Conservation (phyloP, 2,329 filamentous ascomycete species). For the Pyrenochaeta sp. region DNA sequence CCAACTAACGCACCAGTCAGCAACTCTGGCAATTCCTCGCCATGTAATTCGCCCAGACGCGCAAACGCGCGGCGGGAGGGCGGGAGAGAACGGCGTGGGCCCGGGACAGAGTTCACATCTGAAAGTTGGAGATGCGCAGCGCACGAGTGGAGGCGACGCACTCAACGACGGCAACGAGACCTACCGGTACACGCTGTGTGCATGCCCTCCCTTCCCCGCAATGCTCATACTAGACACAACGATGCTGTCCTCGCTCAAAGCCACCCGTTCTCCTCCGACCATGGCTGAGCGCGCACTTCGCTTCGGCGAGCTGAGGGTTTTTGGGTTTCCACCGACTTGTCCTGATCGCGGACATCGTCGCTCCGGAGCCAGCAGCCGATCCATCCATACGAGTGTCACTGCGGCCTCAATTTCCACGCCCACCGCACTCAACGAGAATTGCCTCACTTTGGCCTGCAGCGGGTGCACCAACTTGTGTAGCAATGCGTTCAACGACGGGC, state of each 20-base stretch:
- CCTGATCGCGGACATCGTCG: conserved; percentile 6
- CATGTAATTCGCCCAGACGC: conserved; percentile 13
- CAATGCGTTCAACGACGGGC: background rate
- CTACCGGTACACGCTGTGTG: no score
- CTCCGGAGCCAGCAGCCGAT: conserved; percentile 11
- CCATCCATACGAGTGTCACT: conserved; percentile 14
- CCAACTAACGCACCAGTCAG: conserved; percentile 19
- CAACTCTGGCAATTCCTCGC: conserved; percentile 15
- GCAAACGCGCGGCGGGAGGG: conserved; percentile 13
- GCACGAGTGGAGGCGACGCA: no score
- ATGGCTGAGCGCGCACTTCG: background rate
- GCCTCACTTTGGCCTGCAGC: conserved; percentile 1
- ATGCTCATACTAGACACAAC: background rate
- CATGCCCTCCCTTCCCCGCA: no score
- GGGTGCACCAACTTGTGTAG: background rate
- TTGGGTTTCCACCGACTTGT: background rate
- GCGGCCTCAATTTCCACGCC: conserved; percentile 14
- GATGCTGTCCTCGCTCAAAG: background rate
- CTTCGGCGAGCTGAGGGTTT: background rate
- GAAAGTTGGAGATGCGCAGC: conserved; percentile 5
- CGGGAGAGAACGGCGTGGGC: conserved; percentile 19
- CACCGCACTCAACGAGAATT: conserved; percentile 3
- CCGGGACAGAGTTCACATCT: conserved; percentile 6
- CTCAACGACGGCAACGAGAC: no score
- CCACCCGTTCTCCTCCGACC: background rate